Conservation (phyloP, 1,284 basidiomycete species). For the Termitomyces sp. region DNA sequence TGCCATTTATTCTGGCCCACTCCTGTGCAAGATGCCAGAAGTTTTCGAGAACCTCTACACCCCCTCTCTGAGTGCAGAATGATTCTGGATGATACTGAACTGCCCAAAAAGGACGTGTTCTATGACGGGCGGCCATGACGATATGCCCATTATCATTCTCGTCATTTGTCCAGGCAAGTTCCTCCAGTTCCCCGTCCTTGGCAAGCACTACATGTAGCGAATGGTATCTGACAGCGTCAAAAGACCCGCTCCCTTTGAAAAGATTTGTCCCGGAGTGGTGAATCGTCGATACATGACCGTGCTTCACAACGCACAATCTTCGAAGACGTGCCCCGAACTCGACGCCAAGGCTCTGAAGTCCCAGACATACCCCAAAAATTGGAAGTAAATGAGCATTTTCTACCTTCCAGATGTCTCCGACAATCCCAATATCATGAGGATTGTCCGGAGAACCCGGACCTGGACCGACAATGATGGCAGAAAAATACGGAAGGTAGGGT, state of each 20-base stretch:
- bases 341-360: slow-evolving; percentile 84
- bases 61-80: slow-evolving; percentile 59
- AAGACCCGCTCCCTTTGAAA: slow-evolving; percentile 55
- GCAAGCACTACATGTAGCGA: slow-evolving; percentile 59
- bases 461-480: slow-evolving; percentile 70
- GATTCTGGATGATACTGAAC: slow-evolving; percentile 97
- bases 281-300: slow-evolving; percentile 76
- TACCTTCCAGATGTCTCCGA: slow-evolving; percentile 63
- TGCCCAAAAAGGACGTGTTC: slow-evolving; percentile 75
- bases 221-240: slow-evolving; percentile 84
- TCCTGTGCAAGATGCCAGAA: slow-evolving; percentile 63
- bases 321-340: slow-evolving; percentile 65
- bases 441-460: slow-evolving; percentile 77
- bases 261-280: slow-evolving; percentile 52
- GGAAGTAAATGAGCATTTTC: slow-evolving; percentile 52
- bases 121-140: slow-evolving; percentile 69
- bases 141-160: slow-evolving; percentile 58
- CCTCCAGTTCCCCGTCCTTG: slow-evolving; percentile 44
- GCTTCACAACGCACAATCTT: slow-evolving; percentile 60
- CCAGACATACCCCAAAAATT: slow-evolving; percentile 87
- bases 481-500: slow-evolving; percentile 52
- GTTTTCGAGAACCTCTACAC: slow-evolving; percentile 58
- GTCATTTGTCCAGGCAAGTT: slow-evolving; percentile 67
- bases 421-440: slow-evolving; percentile 57
- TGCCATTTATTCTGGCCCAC: slow-evolving; percentile 42